Evolutionary conservation across 306 rosid species (phyloP), one percentile per base, ranked within the genome.

Genomic region (Comarum palustre): DNA sequence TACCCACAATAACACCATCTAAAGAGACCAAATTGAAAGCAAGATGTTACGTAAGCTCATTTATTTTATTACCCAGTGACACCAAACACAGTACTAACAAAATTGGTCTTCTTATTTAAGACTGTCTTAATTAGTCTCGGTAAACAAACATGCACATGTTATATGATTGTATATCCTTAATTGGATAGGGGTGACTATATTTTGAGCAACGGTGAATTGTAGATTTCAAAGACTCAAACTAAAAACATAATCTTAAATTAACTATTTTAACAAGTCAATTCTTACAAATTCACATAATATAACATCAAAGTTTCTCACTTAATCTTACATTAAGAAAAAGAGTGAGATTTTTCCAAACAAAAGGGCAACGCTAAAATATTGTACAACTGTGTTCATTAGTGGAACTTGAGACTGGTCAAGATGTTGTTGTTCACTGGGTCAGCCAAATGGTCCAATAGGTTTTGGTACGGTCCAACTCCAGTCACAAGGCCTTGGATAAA

Each of bases 351-450:
- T 68, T 65, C 36, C 78, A 72, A 70, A 51, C 75, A 72, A 20
- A 57, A 69, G 55, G 61, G 77, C 6, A 65, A 2, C 66, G 19
- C 68, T 51, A 22, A 69, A 42, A 63, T 65, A 14, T 71, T 65
- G 64, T 67, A 41, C 48, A 20, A 66, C 73, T 41, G 32, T 25
- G 45, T 48, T 16, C 17, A 62, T 74, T 69, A 91, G 71, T 94
- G 97, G 80, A 94, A 91, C 83, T 94, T 94, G 79, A 94, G 95
- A 78, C 92, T 91, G 47, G 98, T 94, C 90, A 94, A 83, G 81
- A 94, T 0, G 42, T 94, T 94, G 89, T 94, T 94, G 91, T 94
- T 65, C 14, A 91, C 87, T 0, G 97, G 98, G 68, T 94, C 98
- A 52, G 97, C 89, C 59, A 94, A 81, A 54, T 94, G 98, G 58